Conservation (phyloP, 1,284 basidiomycete genomes). For the Heterobasidion parviporum region DNA sequence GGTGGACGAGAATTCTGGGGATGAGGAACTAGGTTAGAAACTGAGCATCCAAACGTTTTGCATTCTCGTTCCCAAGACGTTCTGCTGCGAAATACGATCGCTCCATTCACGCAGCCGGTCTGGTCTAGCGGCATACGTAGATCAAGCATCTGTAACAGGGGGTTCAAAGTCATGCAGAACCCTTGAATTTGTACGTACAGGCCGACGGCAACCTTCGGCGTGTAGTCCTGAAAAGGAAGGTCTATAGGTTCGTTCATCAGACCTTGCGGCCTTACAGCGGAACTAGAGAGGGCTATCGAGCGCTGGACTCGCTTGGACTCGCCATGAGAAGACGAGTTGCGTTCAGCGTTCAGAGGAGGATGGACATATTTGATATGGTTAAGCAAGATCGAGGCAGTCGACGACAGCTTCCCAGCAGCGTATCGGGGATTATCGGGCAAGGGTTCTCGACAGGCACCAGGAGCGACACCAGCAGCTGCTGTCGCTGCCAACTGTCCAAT, state of each 20-base stretch:
- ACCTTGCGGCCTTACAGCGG: neutral
- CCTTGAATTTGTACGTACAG: neutral
- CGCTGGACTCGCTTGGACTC: neutral
- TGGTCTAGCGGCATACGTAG: no score
- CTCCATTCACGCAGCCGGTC: no score
- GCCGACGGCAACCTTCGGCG: no score
- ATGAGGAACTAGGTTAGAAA: neutral
- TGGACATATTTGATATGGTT: no score
- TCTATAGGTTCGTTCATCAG: neutral
- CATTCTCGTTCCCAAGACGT: no score
- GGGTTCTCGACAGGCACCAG: neutral
- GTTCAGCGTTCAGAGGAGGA: no score
- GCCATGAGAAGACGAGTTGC: no score
- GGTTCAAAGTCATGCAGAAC: no score
- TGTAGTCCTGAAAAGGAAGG: neutral
- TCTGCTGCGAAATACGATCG: no score
- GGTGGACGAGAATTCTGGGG: conserved; percentile 12
- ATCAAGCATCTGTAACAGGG: neutral
- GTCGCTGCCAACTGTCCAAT: neutral
- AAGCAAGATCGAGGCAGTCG: no score
- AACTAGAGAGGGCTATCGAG: neutral
- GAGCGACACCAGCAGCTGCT: neutral
- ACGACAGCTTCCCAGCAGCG: neutral
- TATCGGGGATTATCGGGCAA: neutral
- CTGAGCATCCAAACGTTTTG: no score